Evolutionary conservation across 2,329 filamentous ascomycete species (phyloP), one percentile per base, ranked within the genome.

Genomic region (Colletotrichum ledebouriae): DNA sequence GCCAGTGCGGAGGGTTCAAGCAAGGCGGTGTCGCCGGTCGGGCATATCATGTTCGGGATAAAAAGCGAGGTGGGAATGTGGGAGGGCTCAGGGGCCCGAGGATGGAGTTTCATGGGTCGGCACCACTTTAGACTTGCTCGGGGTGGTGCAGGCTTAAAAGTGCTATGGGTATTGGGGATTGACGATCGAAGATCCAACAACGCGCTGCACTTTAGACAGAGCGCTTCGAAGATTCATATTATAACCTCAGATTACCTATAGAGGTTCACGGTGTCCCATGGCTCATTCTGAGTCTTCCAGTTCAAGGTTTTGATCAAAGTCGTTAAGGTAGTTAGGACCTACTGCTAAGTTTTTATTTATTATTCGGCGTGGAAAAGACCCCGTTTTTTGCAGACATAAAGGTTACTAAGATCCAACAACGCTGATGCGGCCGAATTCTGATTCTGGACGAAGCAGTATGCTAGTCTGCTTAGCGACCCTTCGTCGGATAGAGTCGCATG

Each of bases 121-220:
- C 52, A 56, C 61, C 65, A 68, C 61, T 65, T 65, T 68, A 65
- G 65, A 65, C 60, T 68, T 46, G 61, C 55, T 17, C 58, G 37
- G 33, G 39, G 65, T 68, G 65, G 65, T 50, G 55, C 61, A 17
- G 56, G 37, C 46, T 49, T 55, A 7, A n/a, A 55, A 55, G 55
- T 59, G 56, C 41, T 49, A 59, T 59, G 65, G 61, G 25, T 53
- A 58, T 59, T 65, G 65, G 49, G 42, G 42, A 68, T 55, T 49
- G 56, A 56, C 34, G 61, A 68, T 68, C 65, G 61, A 56, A 68
- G 55, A 65, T 68, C 55, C 47, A 56, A 68, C 49, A 59, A 65
- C 60, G 55, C 61, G 17, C 17, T 17, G 17, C 17, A 17, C 17
- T 17, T 17, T 17, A 17, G 17, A 17, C 17, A 17, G 17, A 17